Evolutionary conservation across 805 yeast genomes (phyloP).

Genomic region (Debaryomyces hansenii): DNA sequence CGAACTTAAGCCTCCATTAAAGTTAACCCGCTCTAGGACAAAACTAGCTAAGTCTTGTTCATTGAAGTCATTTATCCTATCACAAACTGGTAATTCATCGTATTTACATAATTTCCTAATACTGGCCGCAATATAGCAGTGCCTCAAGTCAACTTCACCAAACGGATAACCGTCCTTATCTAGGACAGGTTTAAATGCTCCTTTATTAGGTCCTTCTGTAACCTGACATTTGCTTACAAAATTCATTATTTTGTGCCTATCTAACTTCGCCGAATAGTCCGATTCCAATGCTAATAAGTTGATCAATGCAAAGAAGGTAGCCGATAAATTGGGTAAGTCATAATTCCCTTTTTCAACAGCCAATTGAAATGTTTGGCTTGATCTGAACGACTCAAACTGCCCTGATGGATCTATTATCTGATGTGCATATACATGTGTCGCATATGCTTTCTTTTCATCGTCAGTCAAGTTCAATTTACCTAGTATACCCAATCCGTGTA

Average conservation of each 20-base stretch:
- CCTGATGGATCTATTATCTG: constrained; percentile 31
- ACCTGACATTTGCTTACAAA: constrained; percentile 64
- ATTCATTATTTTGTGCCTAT: constrained; percentile 49
- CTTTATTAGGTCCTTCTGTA: constrained; percentile 24
- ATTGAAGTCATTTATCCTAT: constrained; percentile 41
- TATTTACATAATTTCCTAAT: constrained; percentile 53
- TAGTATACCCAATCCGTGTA: constrained; percentile 59
- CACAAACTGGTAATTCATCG: constrained; percentile 24
- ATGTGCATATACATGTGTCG: constrained; percentile 49
- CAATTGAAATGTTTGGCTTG: constrained; percentile 49
- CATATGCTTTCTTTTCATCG: constrained; percentile 26
- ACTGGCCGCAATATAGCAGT: constrained; percentile 70
- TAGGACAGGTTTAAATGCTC: constrained; percentile 37
- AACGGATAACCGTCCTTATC: constrained; percentile 24
- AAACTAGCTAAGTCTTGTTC: constrained; percentile 36
- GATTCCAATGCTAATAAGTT: constrained; percentile 52
- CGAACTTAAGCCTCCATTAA: constrained; percentile 75
- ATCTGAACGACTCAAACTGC: constrained; percentile 51
- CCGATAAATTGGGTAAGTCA: constrained; percentile 66
- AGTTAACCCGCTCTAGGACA: constrained; percentile 26
- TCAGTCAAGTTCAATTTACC: constrained; percentile 29
- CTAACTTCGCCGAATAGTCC: constrained; percentile 29
- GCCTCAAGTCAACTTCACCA: constrained; percentile 74
- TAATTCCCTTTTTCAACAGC: constrained; percentile 26
- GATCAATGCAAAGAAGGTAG: constrained; percentile 75